These are phyloP conservation scores for Fraxinus excelsior DNA, from an alignment of 257 asterid genomes.

Conservation along the genomic window DNA sequence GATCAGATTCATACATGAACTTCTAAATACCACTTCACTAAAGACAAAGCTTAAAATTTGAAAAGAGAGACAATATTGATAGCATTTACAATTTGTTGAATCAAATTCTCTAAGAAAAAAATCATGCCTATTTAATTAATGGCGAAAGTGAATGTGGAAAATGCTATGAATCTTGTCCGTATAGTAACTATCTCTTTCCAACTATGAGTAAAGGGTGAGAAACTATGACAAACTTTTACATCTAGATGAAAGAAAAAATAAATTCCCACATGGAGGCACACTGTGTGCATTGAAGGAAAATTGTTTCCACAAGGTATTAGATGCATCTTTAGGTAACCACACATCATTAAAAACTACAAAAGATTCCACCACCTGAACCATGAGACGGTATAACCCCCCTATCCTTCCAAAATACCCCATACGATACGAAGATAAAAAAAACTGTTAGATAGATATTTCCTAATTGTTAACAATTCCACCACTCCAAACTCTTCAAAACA, in stretches of 20 bases:
- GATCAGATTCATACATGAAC: too few species aligned
- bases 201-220: neutral
- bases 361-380: neutral
- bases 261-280: neutral
- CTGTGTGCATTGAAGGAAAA: neutral
- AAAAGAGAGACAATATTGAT: too few species aligned
- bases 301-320: neutral
- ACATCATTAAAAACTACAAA: neutral
- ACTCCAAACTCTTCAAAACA: neutral
- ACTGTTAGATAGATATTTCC: neutral
- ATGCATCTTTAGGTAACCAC: neutral
- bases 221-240: neutral
- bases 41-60: too few species aligned
- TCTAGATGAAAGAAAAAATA: neutral
- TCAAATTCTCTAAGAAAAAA: too few species aligned
- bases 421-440: too few species aligned
- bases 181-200: neutral
- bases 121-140: too few species aligned
- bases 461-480: neutral
- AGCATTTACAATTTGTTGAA: too few species aligned
- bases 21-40: too few species aligned
- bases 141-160: too few species aligned
- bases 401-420: too few species aligned
- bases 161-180: too few species aligned
- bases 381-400: too few species aligned